Evolutionary conservation across 495 filamentous ascomycete species (phyloP).

Genomic region (Penicillium bovifimosum): DNA sequence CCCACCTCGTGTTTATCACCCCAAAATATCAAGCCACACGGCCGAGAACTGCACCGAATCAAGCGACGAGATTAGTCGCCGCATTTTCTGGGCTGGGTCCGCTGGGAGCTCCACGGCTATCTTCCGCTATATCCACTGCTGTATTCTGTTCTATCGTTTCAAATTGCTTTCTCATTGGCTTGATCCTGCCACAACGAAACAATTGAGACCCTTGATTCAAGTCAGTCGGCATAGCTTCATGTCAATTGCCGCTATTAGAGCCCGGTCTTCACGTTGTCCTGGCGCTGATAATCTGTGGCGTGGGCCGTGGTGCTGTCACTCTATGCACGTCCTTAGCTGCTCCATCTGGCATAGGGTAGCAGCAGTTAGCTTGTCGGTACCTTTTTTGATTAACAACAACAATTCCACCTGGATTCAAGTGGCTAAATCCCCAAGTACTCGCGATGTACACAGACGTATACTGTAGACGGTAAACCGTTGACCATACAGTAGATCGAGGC

Average conservation of each 20-base stretch:
- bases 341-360: background rate
- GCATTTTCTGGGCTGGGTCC: background rate
- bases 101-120: background rate
- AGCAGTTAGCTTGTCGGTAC: background rate
- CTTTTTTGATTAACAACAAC: background rate
- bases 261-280: background rate
- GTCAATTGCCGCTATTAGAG: background rate
- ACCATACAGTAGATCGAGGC: background rate
- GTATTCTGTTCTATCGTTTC: background rate
- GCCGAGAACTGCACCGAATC: background rate
- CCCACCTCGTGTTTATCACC: background rate
- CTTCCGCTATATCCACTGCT: background rate
- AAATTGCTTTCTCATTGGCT: slow-evolving; percentile 1
- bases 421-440: background rate
- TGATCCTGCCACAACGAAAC: background rate
- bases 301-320: slow-evolving; percentile 1
- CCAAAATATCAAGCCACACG: background rate
- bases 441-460: background rate
- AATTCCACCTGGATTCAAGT: too few relatives aligned
- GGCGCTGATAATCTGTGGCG: slow-evolving; percentile 1
- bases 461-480: background rate
- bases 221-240: background rate
- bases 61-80: background rate
- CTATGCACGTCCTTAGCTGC: background rate
- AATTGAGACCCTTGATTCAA: background rate